phyloP scores from a whole-genome alignment of 169 alveolate genomes.

The Miamiensis avidus region DNA sequence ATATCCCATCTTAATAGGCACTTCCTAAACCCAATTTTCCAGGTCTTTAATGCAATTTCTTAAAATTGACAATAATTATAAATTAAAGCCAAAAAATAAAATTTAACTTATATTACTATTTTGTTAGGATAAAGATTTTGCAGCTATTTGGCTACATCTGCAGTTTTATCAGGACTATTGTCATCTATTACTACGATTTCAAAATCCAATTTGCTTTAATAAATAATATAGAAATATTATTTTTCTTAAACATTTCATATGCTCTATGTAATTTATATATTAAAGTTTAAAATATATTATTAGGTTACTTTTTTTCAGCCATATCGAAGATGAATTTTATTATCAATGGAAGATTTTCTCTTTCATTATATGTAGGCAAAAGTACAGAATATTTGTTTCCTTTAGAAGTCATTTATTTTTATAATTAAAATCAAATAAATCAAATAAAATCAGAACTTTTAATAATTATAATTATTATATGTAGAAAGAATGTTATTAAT shows the following conservation, averaged over 20 bases:
- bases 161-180: constrained; percentile 95
- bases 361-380: constrained; percentile 96
- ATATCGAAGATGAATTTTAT: constrained; percentile 86
- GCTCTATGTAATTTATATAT: no score
- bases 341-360: constrained; percentile 93
- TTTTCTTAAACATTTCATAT: background rate
- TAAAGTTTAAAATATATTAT: no score
- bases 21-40: constrained; percentile 96
- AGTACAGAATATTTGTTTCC: constrained; percentile 85
- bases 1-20: constrained; percentile 96
- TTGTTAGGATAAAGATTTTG: constrained; percentile 87
- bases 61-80: no score
- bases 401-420: background rate
- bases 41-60: constrained; percentile 82
- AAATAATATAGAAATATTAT: background rate
- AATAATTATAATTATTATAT: no score
- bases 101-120: constrained; percentile 48
- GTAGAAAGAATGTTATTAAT: no score
- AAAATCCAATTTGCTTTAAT: constrained; percentile 74
- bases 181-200: constrained; percentile 96
- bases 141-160: constrained; percentile 83
- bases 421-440: no score
- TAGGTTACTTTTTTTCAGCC: constrained; percentile 75
- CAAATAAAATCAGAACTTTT: no score
- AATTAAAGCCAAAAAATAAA: no score